Conservation (phyloP, 73 alveolate genomes). For the Paramecium primaurelia region DNA sequence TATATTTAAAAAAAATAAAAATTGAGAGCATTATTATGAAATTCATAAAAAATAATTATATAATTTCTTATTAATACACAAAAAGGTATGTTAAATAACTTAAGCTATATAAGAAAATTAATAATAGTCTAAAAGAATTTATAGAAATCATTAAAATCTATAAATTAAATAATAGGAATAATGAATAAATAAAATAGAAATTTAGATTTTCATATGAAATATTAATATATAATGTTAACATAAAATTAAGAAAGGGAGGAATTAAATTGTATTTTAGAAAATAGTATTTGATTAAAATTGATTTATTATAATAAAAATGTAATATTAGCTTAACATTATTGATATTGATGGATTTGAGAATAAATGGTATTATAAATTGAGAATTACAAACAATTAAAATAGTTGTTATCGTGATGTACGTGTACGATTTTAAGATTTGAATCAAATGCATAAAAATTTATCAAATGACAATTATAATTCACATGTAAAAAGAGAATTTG, state of each 20-base stretch:
- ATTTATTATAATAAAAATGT: not conserved
- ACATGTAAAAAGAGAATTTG: not conserved
- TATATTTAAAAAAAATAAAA: not conserved
- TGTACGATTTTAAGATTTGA: not conserved
- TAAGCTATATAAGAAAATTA: no score
- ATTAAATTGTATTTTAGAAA: not conserved
- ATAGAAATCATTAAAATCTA: no score
- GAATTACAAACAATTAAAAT: not conserved
- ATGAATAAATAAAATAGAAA: no score
- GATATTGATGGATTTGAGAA: constrained; percentile 25
- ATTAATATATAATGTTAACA: no score
- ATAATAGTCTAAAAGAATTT: no score
- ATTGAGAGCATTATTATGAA: not conserved
- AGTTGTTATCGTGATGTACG: constrained; percentile 23
- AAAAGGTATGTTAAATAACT: not conserved
- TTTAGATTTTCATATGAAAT: no score
- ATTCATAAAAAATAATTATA: not conserved
- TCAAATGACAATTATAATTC: not conserved
- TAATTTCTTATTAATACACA: no score
- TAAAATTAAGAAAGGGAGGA: not conserved
- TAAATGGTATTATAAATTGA: not conserved
- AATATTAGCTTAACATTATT: not conserved
- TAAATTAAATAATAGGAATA: no score
- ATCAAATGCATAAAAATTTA: not conserved
- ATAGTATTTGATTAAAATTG: not conserved